Base-by-base conservation (phyloP, 202 grass and related monocot genomes). In the Schoenoplectus triqueter region DNA sequence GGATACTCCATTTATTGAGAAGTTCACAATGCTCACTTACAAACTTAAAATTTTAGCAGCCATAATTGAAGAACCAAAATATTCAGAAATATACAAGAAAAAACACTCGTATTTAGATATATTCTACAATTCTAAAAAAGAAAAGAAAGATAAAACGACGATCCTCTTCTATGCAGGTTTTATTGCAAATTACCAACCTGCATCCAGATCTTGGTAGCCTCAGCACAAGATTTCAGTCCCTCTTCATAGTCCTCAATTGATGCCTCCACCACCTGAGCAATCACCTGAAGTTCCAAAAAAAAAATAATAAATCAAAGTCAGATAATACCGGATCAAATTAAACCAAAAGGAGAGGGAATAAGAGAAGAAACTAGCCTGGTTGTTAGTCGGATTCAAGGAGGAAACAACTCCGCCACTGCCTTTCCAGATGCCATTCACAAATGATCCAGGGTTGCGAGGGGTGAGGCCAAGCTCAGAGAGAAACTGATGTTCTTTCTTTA, bases 131-230 rank as follows among this genome's bases (percentile, higher is more conserved):
- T 15, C 11, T 46, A 52, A 51, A 5, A 31, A 66, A 57, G 21
- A 44, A 45, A 13, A 7, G 18, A 49, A 64, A 18, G 2, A 63
- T 47, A n/a, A 31, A 66, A 10, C 45, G 15, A 62, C 2, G 19
- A 60, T 73, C 6, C 64, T 10, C 52, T 76, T 48, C 41, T 15
- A 69, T 66, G 52, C 10, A 66, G 8, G 3, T 60, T 10, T 17
- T 39, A 61, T 44, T 61, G 14, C 14, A 79, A 72, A 51, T 67
- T 64, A 83, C 86, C 85, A 83, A 99, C 96, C 66, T 92, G 88
- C 93, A 94, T 99, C 96, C 96, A 99, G 40, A 86, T 85, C 90
- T 87, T 99, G 11, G 96, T 84, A 13, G 96, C 93, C 13, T 92
- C 91, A 48, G 76, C 88, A 89, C 93, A 95, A 80, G 91, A 87